A percentile compares a stretch with the other conserved stretches of the same genome.
These are phyloP conservation scores for Fereydounia khargensis DNA, from an alignment of 1,284 basidiomycete genomes.

Conservation along the genomic window DNA sequence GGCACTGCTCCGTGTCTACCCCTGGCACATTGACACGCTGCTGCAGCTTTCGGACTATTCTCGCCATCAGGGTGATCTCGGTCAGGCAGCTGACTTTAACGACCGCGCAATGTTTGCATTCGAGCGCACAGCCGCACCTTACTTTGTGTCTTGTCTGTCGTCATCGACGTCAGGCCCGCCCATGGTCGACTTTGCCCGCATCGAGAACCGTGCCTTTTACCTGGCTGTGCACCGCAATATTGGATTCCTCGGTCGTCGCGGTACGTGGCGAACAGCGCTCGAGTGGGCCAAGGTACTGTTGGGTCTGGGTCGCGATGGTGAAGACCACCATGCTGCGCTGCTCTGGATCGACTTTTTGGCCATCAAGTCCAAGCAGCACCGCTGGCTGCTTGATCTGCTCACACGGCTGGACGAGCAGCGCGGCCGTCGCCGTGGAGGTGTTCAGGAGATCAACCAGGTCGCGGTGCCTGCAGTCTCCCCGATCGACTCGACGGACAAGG, in stretches of 20 bases:
- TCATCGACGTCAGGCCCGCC: conserved; percentile 40
- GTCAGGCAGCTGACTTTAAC: conserved; percentile 52
- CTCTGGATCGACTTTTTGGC: conserved; percentile 56
- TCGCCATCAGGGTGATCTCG: conserved; percentile 54
- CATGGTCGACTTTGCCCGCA: conserved; percentile 43
- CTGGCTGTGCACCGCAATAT: conserved; percentile 51
- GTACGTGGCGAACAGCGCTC: conserved; percentile 54
- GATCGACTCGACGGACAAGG: conserved; percentile 28
- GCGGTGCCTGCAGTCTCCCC: conserved; percentile 27
- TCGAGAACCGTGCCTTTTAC: conserved; percentile 53
- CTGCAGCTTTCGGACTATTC: conserved; percentile 51
- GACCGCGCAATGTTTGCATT: conserved; percentile 51
- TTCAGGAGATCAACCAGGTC: conserved; percentile 14
- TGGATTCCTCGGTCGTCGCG: conserved; percentile 44
- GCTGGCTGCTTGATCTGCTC: conserved; percentile 47
- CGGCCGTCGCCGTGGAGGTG: conserved; percentile 1
- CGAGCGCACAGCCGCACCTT: conserved; percentile 45
- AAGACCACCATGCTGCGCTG: conserved; percentile 52
- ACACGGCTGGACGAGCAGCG: conserved; percentile 32
- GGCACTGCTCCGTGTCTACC: conserved; percentile 47
- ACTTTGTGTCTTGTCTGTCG: conserved; percentile 43
- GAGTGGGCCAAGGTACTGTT: conserved; percentile 54
- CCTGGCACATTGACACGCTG: conserved; percentile 55
- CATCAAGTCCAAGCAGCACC: conserved; percentile 43
- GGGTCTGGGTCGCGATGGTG: conserved; percentile 34